phyloP scores from a whole-genome alignment of 2,329 filamentous ascomycete species.

The Clarireedia monteithiana region DNA sequence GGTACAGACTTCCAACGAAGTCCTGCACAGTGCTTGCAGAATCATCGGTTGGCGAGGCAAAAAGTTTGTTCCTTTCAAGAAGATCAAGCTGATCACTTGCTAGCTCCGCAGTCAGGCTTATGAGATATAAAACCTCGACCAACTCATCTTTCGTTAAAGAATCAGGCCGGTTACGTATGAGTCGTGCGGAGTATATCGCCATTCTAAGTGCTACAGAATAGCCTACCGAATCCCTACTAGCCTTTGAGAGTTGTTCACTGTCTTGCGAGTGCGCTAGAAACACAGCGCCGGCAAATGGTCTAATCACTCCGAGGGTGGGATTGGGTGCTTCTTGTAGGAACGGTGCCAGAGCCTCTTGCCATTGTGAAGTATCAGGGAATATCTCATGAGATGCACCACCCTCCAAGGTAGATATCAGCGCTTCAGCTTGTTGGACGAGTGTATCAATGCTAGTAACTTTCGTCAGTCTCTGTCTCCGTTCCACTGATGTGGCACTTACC shows the following conservation, averaged over 20 bases:
- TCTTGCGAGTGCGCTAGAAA: constrained; percentile 45
- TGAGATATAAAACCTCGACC: constrained; percentile 43
- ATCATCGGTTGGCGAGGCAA: constrained; percentile 34
- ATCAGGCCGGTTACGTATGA: constrained; percentile 41
- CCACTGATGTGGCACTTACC: constrained; percentile 32
- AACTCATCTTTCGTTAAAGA: constrained; percentile 36
- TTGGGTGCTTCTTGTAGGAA: constrained; percentile 48
- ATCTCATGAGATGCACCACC: constrained; percentile 36
- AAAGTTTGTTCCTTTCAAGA: constrained; percentile 38
- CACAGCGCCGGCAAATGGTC: constrained; percentile 60
- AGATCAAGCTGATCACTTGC: constrained; percentile 44
- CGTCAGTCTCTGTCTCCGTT: constrained; percentile 10
- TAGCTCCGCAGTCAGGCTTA: constrained; percentile 43
- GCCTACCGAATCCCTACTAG: constrained; percentile 55
- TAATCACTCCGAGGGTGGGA: constrained; percentile 65
- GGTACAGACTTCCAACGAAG: neutral
- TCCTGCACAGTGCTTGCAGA: constrained; percentile 21
- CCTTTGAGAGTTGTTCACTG: constrained; percentile 14
- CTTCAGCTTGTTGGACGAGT: constrained; percentile 41
- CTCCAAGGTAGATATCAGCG: constrained; percentile 32
- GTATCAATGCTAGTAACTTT: constrained; percentile 40
- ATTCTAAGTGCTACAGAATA: constrained; percentile 69
- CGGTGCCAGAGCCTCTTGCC: constrained; percentile 53
- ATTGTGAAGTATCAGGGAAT: constrained; percentile 56
- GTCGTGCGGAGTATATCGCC: constrained; percentile 57